Conservation (phyloP, 2,329 filamentous ascomycete genomes). For the Coleophoma cylindrospora region DNA sequence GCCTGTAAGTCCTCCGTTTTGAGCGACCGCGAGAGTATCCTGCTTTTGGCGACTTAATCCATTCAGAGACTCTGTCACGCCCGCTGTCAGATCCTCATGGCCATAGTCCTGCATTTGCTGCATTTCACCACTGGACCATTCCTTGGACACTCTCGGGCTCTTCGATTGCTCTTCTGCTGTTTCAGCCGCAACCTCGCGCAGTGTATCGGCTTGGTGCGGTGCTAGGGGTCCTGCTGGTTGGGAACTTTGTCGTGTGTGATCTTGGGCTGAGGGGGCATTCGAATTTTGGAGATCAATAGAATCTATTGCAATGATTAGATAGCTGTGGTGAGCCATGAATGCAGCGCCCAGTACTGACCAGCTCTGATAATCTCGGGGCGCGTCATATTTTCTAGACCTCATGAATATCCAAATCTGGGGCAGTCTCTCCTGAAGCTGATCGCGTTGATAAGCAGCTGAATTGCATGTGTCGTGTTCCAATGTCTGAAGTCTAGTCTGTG, state of each 20-base stretch:
- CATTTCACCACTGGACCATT: conserved; percentile 33
- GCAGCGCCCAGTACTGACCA: conserved; percentile 30
- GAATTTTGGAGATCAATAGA: conserved; percentile 92
- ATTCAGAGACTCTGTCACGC: conserved; percentile 34
- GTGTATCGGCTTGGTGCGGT: conserved; percentile 79
- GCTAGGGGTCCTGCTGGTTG: conserved; percentile 41
- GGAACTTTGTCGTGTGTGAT: conserved; percentile 59
- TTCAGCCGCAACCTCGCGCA: conserved; percentile 77
- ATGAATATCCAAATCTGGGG: conserved; percentile 3
- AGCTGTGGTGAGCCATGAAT: too few species aligned
- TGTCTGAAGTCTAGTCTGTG: too few species aligned
- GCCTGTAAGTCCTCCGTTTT: conserved; percentile 51
- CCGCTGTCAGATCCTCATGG: conserved; percentile 37
- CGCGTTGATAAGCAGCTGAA: background rate
- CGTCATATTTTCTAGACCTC: conserved; percentile 36
- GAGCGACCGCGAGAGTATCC: conserved; percentile 54
- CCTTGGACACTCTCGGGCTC: conserved; percentile 56
- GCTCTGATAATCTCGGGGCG: conserved; percentile 50
- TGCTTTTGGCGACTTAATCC: conserved; percentile 37
- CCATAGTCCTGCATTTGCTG: conserved; percentile 29
- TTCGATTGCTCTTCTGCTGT: conserved; percentile 65
- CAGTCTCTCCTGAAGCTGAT: background rate
- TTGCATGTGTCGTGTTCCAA: too few species aligned
- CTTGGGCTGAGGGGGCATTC: conserved; percentile 75
- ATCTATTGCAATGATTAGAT: conserved; percentile 48